These are phyloP conservation scores for Lachnellula suecica DNA, from an alignment of 2,329 filamentous ascomycete species.

Conservation along the genomic window DNA sequence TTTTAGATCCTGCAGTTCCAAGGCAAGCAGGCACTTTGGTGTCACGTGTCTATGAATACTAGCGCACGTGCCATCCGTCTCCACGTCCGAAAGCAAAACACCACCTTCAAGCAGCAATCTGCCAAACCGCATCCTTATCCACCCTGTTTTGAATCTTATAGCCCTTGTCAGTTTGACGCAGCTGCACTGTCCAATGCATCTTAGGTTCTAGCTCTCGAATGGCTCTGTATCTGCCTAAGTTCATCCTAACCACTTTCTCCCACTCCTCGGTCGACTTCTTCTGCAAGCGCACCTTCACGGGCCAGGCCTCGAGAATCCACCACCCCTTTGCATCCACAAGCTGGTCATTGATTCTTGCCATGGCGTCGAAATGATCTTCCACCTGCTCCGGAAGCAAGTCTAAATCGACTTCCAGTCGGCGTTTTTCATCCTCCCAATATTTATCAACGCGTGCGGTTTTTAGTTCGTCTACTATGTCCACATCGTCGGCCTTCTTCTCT, in stretches of 20 bases:
- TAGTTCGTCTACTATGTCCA: neutral
- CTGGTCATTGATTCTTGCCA: constrained; percentile 41
- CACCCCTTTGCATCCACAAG: constrained; percentile 37
- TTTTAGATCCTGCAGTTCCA: too few relatives aligned
- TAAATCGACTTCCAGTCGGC: constrained; percentile 5
- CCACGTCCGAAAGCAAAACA: neutral
- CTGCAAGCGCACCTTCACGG: constrained; percentile 39
- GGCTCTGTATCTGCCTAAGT: constrained; percentile 38
- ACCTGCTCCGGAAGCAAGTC: constrained; percentile 38
- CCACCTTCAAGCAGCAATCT: constrained; percentile 13
- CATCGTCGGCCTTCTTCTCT: constrained; percentile 21
- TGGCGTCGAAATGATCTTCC: constrained; percentile 43
- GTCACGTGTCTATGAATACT: neutral
- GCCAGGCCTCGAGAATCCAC: constrained; percentile 45
- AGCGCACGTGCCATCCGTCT: too few relatives aligned
- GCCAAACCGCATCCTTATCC: constrained; percentile 35
- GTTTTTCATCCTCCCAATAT: constrained; percentile 2
- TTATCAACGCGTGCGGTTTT: neutral
- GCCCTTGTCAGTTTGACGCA: constrained; percentile 33
- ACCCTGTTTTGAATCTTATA: constrained; percentile 35
- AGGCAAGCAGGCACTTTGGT: too few relatives aligned
- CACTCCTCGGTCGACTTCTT: constrained; percentile 33
- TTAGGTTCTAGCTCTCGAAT: constrained; percentile 37
- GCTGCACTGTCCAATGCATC: constrained; percentile 44
- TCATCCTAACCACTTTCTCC: constrained; percentile 38